A percentile compares a stretch with the other conserved stretches of the same genome.
These are phyloP conservation scores for Periconia digitata DNA, from an alignment of 2,329 filamentous ascomycete species.

Conservation along the genomic window DNA sequence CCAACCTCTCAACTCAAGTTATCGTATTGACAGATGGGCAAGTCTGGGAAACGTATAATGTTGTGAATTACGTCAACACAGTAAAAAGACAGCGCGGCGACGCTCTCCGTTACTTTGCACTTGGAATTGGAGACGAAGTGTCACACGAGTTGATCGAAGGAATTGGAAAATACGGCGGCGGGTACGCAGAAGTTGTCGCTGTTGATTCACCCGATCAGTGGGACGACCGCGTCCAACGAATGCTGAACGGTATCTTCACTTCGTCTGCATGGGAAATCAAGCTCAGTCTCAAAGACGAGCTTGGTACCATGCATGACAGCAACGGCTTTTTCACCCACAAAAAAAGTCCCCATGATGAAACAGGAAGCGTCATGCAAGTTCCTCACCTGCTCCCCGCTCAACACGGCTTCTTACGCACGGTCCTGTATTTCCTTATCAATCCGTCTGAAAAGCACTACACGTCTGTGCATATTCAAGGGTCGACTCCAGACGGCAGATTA, in stretches of 20 bases:
- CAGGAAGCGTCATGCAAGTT: no score
- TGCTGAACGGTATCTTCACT: constrained; percentile 11
- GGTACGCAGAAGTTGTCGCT: constrained; percentile 47
- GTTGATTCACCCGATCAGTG: neutral
- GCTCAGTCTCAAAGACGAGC: neutral
- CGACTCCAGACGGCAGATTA: no score
- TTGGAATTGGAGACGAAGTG: constrained; percentile 56
- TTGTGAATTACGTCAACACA: constrained; percentile 52
- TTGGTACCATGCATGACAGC: no score
- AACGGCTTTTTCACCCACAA: no score
- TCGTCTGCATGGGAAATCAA: neutral
- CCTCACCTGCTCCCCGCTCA: no score
- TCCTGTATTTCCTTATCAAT: no score
- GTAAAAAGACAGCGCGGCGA: constrained; percentile 45
- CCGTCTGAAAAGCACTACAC: neutral
- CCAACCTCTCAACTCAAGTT: constrained; percentile 56
- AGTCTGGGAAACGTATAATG: constrained; percentile 46
- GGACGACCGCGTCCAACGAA: constrained; percentile 6
- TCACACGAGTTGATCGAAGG: constrained; percentile 59
- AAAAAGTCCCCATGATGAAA: no score
- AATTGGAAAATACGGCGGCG: constrained; percentile 56
- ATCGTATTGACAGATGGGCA: constrained; percentile 61
- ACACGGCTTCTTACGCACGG: no score
- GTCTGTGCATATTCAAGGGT: neutral
- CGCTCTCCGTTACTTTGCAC: constrained; percentile 54